Percentiles rank a stretch among this genome's conserved stretches.
These are phyloP conservation scores for Uronychia binucleata DNA, from an alignment of 73 alveolate species.

Conservation along the genomic window DNA sequence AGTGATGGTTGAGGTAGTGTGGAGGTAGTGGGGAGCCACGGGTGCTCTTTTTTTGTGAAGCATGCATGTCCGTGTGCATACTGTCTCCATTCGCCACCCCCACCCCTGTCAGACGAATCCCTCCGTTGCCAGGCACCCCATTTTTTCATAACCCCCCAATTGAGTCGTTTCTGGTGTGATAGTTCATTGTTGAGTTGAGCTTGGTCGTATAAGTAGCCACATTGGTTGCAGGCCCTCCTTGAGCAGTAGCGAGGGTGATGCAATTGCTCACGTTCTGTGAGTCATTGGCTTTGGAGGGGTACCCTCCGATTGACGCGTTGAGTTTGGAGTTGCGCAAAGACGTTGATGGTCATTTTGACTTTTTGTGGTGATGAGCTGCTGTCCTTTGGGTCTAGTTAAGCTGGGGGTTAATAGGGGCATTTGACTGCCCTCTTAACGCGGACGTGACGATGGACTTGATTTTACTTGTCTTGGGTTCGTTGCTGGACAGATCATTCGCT, in stretches of 20 bases:
- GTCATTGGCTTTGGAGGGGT: background rate
- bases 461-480: background rate
- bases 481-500: background rate
- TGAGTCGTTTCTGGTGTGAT: background rate
- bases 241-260: background rate
- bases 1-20: too few species aligned
- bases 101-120: too few species aligned
- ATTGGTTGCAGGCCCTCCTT: background rate
- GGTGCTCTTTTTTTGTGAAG: too few species aligned
- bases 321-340: background rate
- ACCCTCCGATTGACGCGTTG: background rate
- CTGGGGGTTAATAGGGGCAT: too few species aligned
- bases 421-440: too few species aligned
- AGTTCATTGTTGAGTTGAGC: background rate
- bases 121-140: too few species aligned
- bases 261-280: background rate
- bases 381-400: background rate
- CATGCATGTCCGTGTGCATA: too few species aligned
- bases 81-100: too few species aligned
- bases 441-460: too few species aligned
- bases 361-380: background rate
- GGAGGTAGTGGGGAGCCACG: too few species aligned
- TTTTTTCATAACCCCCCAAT: too few species aligned
- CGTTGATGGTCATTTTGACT: background rate
- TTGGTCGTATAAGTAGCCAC: background rate